These are phyloP conservation scores for Abrus pulchellus DNA, from an alignment of 306 rosid species.

Conservation along the genomic window DNA sequence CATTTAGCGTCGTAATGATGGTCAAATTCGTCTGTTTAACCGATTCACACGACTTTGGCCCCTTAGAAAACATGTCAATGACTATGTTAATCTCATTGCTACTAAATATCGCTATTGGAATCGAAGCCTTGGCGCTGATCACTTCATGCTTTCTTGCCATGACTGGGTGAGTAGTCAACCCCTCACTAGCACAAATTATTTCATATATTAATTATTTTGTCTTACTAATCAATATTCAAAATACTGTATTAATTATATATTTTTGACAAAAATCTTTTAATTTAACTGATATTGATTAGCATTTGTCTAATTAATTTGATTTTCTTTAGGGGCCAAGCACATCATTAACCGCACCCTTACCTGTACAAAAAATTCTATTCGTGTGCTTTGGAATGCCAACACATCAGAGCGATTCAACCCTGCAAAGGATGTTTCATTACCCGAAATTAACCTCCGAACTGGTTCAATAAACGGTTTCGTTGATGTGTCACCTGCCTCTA, in stretches of 20 bases:
- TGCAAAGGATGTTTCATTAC: conserved; percentile 82
- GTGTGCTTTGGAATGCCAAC: conserved; percentile 87
- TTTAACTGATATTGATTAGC: no score
- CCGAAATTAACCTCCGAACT: conserved; percentile 79
- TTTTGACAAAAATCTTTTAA: no score
- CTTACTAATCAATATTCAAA: no score
- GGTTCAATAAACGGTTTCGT: conserved; percentile 62
- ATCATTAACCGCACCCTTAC: conserved; percentile 63
- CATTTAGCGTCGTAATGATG: conserved; percentile 79
- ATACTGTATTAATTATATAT: no score
- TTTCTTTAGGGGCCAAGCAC: conserved; percentile 73
- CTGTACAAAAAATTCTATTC: conserved; percentile 69
- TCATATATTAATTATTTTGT: no score
- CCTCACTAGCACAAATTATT: no score
- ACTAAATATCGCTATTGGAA: conserved; percentile 81
- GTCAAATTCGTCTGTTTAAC: conserved; percentile 68
- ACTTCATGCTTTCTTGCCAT: conserved; percentile 90
- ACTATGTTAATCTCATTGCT: conserved; percentile 69
- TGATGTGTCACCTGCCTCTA: conserved; percentile 81
- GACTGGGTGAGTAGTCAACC: conserved; percentile 69
- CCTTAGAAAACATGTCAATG: conserved; percentile 64
- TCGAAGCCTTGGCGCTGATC: conserved; percentile 87
- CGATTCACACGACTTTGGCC: conserved; percentile 68
- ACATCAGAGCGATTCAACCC: conserved; percentile 87
- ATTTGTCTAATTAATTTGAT: background rate